phyloP scores from a whole-genome alignment of 768 basidiomycete genomes.

The Pilatotrama ljubarskyi region DNA sequence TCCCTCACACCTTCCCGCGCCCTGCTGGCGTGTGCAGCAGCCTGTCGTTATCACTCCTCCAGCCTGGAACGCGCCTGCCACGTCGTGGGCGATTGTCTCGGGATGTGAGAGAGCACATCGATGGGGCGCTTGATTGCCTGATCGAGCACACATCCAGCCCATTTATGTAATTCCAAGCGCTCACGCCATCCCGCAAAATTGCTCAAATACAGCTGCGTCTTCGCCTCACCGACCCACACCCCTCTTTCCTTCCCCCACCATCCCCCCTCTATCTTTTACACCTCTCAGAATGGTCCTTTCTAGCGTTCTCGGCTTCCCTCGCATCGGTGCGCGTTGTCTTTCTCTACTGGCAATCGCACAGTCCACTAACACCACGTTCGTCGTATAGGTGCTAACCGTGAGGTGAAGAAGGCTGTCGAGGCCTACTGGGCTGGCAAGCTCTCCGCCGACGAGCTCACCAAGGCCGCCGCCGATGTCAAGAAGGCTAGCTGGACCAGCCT shows the following conservation, averaged over 20 bases:
- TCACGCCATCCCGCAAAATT: slow-evolving; percentile 15
- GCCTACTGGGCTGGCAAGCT: slow-evolving; percentile 97
- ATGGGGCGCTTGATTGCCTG: slow-evolving; percentile 17
- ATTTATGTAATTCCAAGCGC: slow-evolving; percentile 20
- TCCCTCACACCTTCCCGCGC: slow-evolving; percentile 3
- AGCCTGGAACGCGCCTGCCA: slow-evolving; percentile 4
- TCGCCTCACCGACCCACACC: slow-evolving; percentile 16
- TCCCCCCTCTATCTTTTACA: slow-evolving; percentile 8
- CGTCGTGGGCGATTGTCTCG: slow-evolving; percentile 9
- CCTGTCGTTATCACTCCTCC: neutral
- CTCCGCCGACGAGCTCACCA: slow-evolving; percentile 83
- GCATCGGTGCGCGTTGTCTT: slow-evolving; percentile 44
- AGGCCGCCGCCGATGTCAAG: slow-evolving; percentile 83
- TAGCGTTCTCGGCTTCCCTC: slow-evolving; percentile 59
- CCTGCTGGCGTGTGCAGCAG: neutral
- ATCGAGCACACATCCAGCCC: slow-evolving; percentile 2
- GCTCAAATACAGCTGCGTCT: slow-evolving; percentile 16
- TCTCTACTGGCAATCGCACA: neutral
- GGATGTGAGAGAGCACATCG: slow-evolving; percentile 4
- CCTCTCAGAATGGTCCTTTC: slow-evolving; percentile 44
- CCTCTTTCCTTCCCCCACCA: slow-evolving; percentile 23
- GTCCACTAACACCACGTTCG: neutral
- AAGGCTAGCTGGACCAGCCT: slow-evolving; percentile 86
- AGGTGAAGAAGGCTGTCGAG: slow-evolving; percentile 97
- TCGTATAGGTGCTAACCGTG: slow-evolving; percentile 79